Percentiles rank a stretch among this genome's conserved stretches.
phyloP scores from a whole-genome alignment of 2,329 filamentous ascomycete species.

The Colletotrichum liaoningense region DNA sequence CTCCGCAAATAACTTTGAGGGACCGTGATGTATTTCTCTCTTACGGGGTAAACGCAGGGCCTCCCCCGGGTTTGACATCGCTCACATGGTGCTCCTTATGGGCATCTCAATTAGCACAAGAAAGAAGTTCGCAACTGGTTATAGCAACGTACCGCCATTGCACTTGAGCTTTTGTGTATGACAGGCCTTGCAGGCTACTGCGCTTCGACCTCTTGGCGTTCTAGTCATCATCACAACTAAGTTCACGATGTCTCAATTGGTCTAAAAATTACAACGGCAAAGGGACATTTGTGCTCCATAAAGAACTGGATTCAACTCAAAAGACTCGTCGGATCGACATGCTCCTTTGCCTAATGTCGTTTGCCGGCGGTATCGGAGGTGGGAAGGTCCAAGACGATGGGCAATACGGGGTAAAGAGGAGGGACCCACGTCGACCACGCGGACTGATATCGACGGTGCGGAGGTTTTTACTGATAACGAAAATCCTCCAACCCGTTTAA shows the following conservation, averaged over 20 bases:
- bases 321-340: background rate
- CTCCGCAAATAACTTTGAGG: conserved; percentile 35
- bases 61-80: conserved; percentile 1
- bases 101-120: background rate
- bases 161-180: conserved; percentile 38
- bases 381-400: background rate
- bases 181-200: conserved; percentile 35
- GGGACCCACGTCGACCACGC: background rate
- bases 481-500: background rate
- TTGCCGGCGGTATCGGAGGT: background rate
- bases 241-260: background rate
- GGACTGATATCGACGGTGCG: background rate
- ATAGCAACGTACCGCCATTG: conserved; percentile 22
- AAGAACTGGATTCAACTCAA: background rate
- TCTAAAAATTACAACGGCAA: background rate
- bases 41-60: conserved; percentile 34
- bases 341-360: background rate
- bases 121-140: background rate
- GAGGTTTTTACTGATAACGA: background rate
- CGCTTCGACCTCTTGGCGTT: conserved; percentile 26
- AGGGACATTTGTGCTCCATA: background rate
- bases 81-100: conserved; percentile 16
- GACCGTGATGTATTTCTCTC: conserved; percentile 26
- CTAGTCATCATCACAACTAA: background rate
- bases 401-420: background rate